Evolutionary conservation across 352 stramenopile species (phyloP), one percentile per base, ranked within the genome.

Genomic region (Peronospora destructor): DNA sequence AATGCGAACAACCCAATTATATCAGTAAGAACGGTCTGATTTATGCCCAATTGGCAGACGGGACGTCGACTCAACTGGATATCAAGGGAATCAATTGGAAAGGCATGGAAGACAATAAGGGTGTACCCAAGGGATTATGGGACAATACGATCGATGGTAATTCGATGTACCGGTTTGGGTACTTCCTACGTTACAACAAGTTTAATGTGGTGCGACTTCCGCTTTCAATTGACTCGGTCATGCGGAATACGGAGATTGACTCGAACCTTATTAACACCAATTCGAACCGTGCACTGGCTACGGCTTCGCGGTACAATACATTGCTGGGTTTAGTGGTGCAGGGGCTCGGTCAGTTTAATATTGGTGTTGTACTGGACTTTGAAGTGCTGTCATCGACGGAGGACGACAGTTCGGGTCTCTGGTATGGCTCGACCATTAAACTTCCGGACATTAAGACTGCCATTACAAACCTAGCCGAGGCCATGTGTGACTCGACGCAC

Each of bases 11-110:
- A 59, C 81, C 81, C 45, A 85, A 93, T 62, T 93, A 77, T 53
- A 52, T 88, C 10, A 91, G 77, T 53, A 87, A 85, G 57, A 78
- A 89, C 34, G 78, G 78, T 30, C 62, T 61, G 44, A 88, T 93
- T 47, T 71, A 75, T 26, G 81, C 79, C 0, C 61, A 76, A 29
- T 61, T 82, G 41, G 65, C 64, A 23, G 62, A 70, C 29, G 74
- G 70, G 40, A 75, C 64, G 23, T 68, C 81, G 26, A 73, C 74
- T 30, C 70, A 84, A 55, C 61, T 93, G 14, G 73, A 87, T 50
- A 84, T 93, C 52, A 93, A 93, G 61, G 82, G 82, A 40, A 63
- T 91, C 41, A 93, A 89, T 66, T 93, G 82, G 82, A 71, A 86
- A 30, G 82, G 82, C 38, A 87, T 91, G 77, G 56, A 93, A 61